Evolutionary conservation across 176 grass and related monocot species (phyloP).

Genomic region (Pontederia crassipes): DNA sequence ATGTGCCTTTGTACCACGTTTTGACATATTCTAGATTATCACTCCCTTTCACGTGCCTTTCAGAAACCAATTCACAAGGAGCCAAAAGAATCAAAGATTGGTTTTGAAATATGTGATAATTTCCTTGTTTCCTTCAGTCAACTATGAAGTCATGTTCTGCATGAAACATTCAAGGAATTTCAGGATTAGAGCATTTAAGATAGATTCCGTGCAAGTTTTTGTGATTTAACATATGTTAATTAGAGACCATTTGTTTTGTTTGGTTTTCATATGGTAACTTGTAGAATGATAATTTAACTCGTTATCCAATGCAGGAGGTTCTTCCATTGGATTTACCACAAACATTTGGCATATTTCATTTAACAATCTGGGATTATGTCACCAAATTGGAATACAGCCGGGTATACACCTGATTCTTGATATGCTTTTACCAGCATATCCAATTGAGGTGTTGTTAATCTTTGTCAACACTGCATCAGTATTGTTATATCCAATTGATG

Average conservation of each 20-base stretch:
- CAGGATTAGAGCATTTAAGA: too few relatives aligned
- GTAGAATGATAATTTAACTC: constrained; percentile 4
- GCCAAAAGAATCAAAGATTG: constrained; percentile 51
- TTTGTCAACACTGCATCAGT: too few relatives aligned
- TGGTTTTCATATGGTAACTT: too few relatives aligned
- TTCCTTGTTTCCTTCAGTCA: constrained; percentile 3
- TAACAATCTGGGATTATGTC: constrained; percentile 66
- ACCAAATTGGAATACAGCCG: constrained; percentile 65
- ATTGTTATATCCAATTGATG: too few relatives aligned
- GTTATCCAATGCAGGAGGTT: constrained; percentile 33
- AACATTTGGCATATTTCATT: constrained; percentile 59
- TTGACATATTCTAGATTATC: not conserved
- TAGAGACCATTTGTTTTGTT: not conserved
- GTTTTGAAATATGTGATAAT: not conserved
- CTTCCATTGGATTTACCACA: constrained; percentile 60
- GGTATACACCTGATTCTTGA: constrained; percentile 23
- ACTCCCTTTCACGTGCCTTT: constrained; percentile 17
- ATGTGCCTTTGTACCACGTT: too few relatives aligned
- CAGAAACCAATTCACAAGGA: constrained; percentile 55
- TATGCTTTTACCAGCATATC: not conserved
- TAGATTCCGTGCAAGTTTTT: too few relatives aligned
- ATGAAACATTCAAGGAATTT: too few relatives aligned
- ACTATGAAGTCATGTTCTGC: not conserved
- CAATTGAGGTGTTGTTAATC: too few relatives aligned
- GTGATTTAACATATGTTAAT: too few relatives aligned